Evolutionary conservation across 2,329 filamentous ascomycete species (phyloP).

Genomic region (Fusarium praegraminearum): DNA sequence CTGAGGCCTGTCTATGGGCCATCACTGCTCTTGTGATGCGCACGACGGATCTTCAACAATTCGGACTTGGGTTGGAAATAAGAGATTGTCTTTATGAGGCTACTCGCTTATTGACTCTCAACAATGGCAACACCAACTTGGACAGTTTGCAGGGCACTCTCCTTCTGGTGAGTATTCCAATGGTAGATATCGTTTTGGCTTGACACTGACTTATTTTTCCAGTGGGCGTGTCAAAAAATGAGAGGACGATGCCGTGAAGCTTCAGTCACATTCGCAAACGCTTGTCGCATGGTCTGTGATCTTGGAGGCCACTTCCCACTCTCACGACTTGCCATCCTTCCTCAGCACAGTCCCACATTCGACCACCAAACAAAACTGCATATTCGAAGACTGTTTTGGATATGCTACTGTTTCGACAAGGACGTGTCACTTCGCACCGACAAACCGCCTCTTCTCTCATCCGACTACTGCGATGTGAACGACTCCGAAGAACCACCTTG

Average conservation of each 20-base stretch:
- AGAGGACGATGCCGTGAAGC: conserved; percentile 25
- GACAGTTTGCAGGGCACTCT: conserved; percentile 29
- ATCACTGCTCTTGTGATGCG: conserved; percentile 21
- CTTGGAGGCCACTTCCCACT: conserved; percentile 27
- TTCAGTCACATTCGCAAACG: conserved; percentile 18
- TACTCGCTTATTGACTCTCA: conserved; percentile 1
- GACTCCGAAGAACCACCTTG: conserved; percentile 23
- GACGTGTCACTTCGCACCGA: conserved; percentile 24
- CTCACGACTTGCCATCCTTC: conserved; percentile 13
- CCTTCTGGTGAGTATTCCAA: conserved; percentile 8
- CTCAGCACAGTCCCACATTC: conserved; percentile 26
- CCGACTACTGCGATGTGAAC: conserved; percentile 26
- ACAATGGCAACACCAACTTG: conserved; percentile 24
- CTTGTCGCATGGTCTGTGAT: conserved; percentile 35
- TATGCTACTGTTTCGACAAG: conserved; percentile 28
- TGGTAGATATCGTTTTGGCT: rapidly evolving
- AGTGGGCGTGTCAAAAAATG: conserved; percentile 31
- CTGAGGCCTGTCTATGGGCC: conserved; percentile 29
- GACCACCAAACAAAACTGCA: conserved; percentile 18
- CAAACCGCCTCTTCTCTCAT: conserved; percentile 10
- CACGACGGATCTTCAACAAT: conserved; percentile 4
- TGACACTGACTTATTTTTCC: neutral
- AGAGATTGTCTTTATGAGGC: conserved; percentile 19
- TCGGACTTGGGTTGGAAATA: conserved; percentile 4
- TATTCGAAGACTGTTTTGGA: conserved; percentile 19